These are phyloP conservation scores for Aspergillus novoparasiticus DNA, from an alignment of 2,329 filamentous ascomycete genomes.

Conservation along the genomic window DNA sequence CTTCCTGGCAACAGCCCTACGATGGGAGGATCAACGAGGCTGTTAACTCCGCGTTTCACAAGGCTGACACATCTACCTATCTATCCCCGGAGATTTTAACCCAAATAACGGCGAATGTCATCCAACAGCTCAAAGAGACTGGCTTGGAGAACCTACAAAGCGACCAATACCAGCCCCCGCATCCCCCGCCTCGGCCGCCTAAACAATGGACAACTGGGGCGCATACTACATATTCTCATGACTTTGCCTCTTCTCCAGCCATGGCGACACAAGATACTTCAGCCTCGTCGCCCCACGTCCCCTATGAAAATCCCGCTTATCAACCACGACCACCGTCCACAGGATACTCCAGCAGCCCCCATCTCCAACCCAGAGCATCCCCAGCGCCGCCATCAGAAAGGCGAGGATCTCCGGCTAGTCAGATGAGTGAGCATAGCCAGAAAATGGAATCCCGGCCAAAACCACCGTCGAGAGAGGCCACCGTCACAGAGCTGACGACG, in stretches of 20 bases:
- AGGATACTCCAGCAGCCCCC: slow-evolving; percentile 25
- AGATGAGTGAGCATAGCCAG: slow-evolving; percentile 35
- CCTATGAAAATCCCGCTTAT: slow-evolving; percentile 15
- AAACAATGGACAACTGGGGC: slow-evolving; percentile 26
- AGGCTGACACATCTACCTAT: slow-evolving; percentile 51
- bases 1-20: slow-evolving; percentile 20
- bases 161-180: slow-evolving; percentile 25
- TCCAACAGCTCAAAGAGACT: slow-evolving; percentile 59
- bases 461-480: slow-evolving; percentile 41
- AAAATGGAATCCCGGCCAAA: slow-evolving; percentile 38
- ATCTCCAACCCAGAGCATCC: slow-evolving; percentile 25
- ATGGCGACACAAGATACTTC: slow-evolving; percentile 22
- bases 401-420: slow-evolving; percentile 39
- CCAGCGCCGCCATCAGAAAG: slow-evolving; percentile 27
- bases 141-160: slow-evolving; percentile 39
- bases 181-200: slow-evolving; percentile 30
- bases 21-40: slow-evolving; percentile 56
- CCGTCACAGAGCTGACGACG: slow-evolving; percentile 55
- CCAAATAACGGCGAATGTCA: slow-evolving; percentile 61
- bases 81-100: slow-evolving; percentile 64
- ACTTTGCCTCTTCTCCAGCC: slow-evolving; percentile 24
- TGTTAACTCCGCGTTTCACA: slow-evolving; percentile 58
- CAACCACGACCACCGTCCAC: slow-evolving; percentile 24
- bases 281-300: slow-evolving; percentile 18
- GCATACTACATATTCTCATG: slow-evolving; percentile 17